Base-by-base conservation (phyloP, 1,284 basidiomycete species). In the Dichomitus squalens region DNA sequence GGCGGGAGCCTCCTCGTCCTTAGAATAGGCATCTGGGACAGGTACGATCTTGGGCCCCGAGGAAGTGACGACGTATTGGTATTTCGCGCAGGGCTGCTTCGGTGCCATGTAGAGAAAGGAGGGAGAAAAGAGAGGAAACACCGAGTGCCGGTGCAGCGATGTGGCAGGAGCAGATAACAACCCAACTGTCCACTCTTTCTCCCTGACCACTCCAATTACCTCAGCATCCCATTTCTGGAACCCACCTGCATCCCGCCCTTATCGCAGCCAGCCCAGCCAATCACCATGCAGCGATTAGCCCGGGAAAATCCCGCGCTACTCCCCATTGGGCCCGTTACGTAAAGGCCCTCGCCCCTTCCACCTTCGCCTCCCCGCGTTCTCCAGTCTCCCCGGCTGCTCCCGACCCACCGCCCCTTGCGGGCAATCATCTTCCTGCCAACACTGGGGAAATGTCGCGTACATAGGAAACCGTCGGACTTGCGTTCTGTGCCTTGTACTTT, bases 1-100 rank as follows among this genome's bases (percentile, higher is more conserved):
- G 55, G 83, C 87, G n/a, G 88, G 84, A 60, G 84, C 84, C 72
- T 92, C 88, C 71, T 91, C 88, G 73, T 88, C 87, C 75, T 88
- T 89, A 68, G 76, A 80, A 50, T 78, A 75, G 38, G 78, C 77
- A 68, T 87, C 83, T 64, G 82, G 78, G 66, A 88, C 84, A 52
- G 86, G 85, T 55, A 88, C 74, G 66, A 88, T 86, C 78, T 87
- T 87, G 58, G 86, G 84, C 58, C 85, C 85, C 31, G 78, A 70
- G 33, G 84, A 70, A 59, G 87, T 88, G 65, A 86, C 77, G 63
- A 90, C 82, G 78, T 88, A 90, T 78, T 89, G 81, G 71, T 87
- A 89, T 71, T 86, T 88, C 64, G 82, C 80, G 70, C 84, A 86
- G 65, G 81, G 78, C 60, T 82, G 80, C 70, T 85, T 85, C 67